Evolutionary conservation across 768 basidiomycete genomes (phyloP).

Genomic region (Amanita molliuscula): DNA sequence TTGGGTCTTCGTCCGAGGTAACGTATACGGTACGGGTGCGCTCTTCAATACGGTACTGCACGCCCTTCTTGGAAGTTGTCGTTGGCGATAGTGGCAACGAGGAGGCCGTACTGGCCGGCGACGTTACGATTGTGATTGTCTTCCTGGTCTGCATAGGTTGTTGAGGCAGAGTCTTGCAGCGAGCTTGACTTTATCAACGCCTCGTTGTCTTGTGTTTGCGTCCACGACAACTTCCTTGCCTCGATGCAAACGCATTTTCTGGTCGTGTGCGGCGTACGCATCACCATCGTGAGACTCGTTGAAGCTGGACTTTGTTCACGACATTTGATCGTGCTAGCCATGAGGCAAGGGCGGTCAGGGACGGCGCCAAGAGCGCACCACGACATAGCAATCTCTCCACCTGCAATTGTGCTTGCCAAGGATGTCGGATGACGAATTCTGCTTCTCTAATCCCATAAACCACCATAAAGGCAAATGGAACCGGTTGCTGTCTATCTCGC

Average conservation of each 20-base stretch:
- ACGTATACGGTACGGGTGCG: conserved; percentile 36
- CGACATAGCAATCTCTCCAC: background rate
- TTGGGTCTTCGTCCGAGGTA: conserved; percentile 30
- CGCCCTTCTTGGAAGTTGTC: conserved; percentile 13
- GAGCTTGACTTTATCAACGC: background rate
- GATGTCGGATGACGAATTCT: conserved; percentile 29
- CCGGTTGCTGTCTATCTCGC: conserved; percentile 31
- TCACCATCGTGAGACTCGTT: background rate
- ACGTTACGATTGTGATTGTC: conserved; percentile 27
- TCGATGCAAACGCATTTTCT: background rate
- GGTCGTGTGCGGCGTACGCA: background rate
- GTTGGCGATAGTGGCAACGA: conserved; percentile 18
- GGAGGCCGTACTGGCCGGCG: conserved; percentile 14
- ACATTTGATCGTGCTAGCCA: background rate
- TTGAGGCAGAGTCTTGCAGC: too few relatives aligned
- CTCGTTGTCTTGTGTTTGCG: background rate
- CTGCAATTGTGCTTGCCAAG: background rate
- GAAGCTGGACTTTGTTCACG: too few relatives aligned
- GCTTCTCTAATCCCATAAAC: conserved; percentile 31
- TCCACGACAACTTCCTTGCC: background rate
- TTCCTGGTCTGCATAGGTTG: conserved; percentile 22
- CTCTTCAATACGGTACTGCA: conserved; percentile 38
- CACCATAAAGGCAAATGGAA: conserved; percentile 28
- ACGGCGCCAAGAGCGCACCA: background rate
- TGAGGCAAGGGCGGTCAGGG: background rate